Evolutionary conservation across 768 basidiomycete genomes (phyloP).

Genomic region (Pleurotus eryngii): DNA sequence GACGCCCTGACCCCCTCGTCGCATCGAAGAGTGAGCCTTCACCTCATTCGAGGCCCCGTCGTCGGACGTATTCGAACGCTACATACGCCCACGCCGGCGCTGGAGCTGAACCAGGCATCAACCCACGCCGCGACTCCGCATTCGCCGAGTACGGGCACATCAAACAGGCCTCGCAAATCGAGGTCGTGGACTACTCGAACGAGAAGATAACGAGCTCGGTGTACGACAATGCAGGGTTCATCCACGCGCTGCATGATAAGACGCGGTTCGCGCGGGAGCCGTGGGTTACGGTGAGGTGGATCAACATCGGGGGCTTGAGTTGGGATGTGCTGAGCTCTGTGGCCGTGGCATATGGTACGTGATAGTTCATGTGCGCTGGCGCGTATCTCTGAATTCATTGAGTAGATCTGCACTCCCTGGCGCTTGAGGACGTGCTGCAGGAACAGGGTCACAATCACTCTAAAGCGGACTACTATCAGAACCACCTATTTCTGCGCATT

Average conservation of each 20-base stretch:
- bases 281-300: slow-evolving; percentile 35
- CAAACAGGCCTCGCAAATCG: slow-evolving; percentile 54
- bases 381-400: slow-evolving; percentile 1
- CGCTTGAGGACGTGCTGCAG: slow-evolving; percentile 63
- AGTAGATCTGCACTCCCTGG: slow-evolving; percentile 60
- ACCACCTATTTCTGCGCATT: slow-evolving; percentile 63
- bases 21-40: no score
- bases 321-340: slow-evolving; percentile 65
- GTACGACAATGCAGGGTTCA: slow-evolving; percentile 50
- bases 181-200: slow-evolving; percentile 57
- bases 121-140: slow-evolving; percentile 49
- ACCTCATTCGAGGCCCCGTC: no score
- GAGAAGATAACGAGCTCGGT: slow-evolving; percentile 39
- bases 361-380: slow-evolving; percentile 9
- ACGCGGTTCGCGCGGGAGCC: background rate
- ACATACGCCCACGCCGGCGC: slow-evolving; percentile 31
- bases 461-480: slow-evolving; percentile 44
- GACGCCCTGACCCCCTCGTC: no score
- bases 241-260: slow-evolving; percentile 38
- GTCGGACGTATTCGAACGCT: slow-evolving; percentile 19
- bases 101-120: slow-evolving; percentile 65
- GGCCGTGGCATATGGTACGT: slow-evolving; percentile 54
- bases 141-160: slow-evolving; percentile 47
- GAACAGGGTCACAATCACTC: slow-evolving; percentile 46
- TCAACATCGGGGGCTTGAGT: slow-evolving; percentile 57